Percentiles rank a stretch among this genome's conserved stretches.
phyloP scores from a whole-genome alignment of 192 early-diverging fungal species.

The Coemansia sp. region DNA sequence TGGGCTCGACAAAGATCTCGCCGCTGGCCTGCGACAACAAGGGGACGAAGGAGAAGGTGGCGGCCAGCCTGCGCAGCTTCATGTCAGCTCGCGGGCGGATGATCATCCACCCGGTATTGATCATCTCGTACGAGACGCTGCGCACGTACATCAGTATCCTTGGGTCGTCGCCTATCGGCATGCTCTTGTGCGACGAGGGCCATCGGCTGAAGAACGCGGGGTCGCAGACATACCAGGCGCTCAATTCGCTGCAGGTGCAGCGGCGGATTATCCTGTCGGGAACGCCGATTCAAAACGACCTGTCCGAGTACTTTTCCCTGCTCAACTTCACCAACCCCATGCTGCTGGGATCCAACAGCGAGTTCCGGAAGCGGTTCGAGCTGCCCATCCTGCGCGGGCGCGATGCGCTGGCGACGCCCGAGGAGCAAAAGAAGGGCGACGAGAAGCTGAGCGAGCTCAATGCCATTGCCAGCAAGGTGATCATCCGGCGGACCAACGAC shows the following conservation, averaged over 20 bases:
- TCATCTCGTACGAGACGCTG: conserved; percentile 96
- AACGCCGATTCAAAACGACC: conserved; percentile 90
- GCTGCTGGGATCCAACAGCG: conserved; percentile 75
- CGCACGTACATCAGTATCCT: conserved; percentile 75
- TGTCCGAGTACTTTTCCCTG: conserved; percentile 89
- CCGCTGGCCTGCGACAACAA: conserved; percentile 88
- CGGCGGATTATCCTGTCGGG: conserved; percentile 92
- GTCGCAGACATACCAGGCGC: conserved; percentile 73
- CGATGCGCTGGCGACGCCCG: conserved; percentile 80
- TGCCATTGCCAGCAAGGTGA: conserved; percentile 85
- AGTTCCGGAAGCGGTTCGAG: conserved; percentile 92
- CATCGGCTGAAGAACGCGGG: conserved; percentile 90
- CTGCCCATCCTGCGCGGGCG: conserved; percentile 90
- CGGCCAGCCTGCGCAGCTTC: conserved; percentile 71
- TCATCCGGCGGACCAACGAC: conserved; percentile 95
- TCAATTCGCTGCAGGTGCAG: conserved; percentile 83
- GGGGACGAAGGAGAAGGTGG: conserved; percentile 79
- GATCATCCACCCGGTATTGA: conserved; percentile 85
- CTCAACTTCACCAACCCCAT: conserved; percentile 94
- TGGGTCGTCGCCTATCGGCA: conserved; percentile 73
- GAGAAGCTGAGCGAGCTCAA: conserved; percentile 80
- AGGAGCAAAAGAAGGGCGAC: conserved; percentile 72
- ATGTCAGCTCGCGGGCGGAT: conserved; percentile 76
- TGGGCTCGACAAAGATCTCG: conserved; percentile 73
- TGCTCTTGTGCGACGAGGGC: conserved; percentile 96